phyloP scores from a whole-genome alignment of 495 filamentous ascomycete genomes.

The Neurospora cerealis region DNA sequence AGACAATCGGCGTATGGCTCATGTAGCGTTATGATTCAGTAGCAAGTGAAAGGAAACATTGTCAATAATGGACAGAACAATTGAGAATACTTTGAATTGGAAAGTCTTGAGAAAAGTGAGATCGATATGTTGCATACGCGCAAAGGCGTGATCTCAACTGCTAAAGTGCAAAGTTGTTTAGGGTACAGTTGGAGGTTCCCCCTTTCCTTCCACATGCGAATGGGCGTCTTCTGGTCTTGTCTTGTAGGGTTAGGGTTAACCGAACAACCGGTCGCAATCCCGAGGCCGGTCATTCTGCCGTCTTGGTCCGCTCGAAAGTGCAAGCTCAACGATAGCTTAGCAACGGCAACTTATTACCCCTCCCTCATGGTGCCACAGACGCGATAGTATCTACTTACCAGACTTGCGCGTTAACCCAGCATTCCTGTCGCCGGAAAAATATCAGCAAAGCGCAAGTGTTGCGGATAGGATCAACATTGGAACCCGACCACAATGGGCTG shows the following conservation, averaged over 20 bases:
- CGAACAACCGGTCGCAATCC: not conserved
- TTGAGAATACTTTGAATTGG: not conserved
- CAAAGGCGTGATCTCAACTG: not conserved
- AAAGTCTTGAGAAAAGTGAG: not conserved
- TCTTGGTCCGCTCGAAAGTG: not conserved
- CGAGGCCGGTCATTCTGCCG: not conserved
- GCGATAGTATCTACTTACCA: not conserved
- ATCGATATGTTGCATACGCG: not conserved
- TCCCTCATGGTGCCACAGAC: not conserved
- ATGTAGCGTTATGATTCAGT: not conserved
- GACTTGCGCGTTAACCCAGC: not conserved
- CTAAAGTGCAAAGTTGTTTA: not conserved
- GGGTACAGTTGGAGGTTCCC: not conserved
- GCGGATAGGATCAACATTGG: not conserved
- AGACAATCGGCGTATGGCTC: not conserved
- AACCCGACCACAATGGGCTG: slow-evolving; percentile 50
- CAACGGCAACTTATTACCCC: not conserved
- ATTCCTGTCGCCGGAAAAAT: not conserved
- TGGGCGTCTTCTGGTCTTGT: not conserved
- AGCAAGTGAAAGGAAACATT: not conserved
- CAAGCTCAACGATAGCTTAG: not conserved
- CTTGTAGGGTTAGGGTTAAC: not conserved
- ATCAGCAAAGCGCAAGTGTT: not conserved
- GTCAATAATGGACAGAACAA: not conserved
- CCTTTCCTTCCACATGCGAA: not conserved